Evolutionary conservation across 345 rosid genomes (phyloP), one percentile per base, ranked within the genome.

Genomic region (Rhodamnia rubescens): DNA sequence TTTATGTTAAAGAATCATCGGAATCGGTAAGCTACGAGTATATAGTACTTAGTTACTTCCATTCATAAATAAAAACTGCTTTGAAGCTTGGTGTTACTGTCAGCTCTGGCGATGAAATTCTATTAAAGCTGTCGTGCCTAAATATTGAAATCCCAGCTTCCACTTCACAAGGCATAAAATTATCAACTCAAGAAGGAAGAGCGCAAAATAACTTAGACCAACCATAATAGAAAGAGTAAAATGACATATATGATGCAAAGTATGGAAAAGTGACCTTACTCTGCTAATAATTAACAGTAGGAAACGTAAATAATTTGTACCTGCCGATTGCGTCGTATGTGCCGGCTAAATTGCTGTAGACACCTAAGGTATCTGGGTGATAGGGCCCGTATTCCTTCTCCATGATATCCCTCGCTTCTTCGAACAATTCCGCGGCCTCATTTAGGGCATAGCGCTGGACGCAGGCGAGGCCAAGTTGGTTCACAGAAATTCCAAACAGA

Each of bases 311-410:
- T 59, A 24, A 50, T 52, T 32, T 27, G 56, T 87, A 97, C 99
- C 99, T 96, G 84, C 99, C 99, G 96, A 97, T 95, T 50, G 99
- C 99, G 87, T 97, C 99, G 87, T 96, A 97, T 20, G 98, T 96
- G 53, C 99, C 98, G 12, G 99, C 98, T 13, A 97, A 95, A 78
- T 97, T 97, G 92, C 98, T 95, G 83, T 96, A 96, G 18, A 96
- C 98, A 24, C 94, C 98, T 80, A 96, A 90, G 2, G 99, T 97
- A 78, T 97, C 98, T 0, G 97, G 93, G 92, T 97, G 99, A 89
- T 91, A 92, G n/a, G 98, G 96, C 58, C 99, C 98, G 55, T 90
- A 92, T 90, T 95, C 99, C 90, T 90, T 92, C 91, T 97, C 98
- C 61, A 97, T 88, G 47, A 97, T 91, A 85, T 87, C 89, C 87